These are phyloP conservation scores for Vaccinium vitisidaea DNA, from an alignment of 148 eudicot genomes.

Conservation along the genomic window DNA sequence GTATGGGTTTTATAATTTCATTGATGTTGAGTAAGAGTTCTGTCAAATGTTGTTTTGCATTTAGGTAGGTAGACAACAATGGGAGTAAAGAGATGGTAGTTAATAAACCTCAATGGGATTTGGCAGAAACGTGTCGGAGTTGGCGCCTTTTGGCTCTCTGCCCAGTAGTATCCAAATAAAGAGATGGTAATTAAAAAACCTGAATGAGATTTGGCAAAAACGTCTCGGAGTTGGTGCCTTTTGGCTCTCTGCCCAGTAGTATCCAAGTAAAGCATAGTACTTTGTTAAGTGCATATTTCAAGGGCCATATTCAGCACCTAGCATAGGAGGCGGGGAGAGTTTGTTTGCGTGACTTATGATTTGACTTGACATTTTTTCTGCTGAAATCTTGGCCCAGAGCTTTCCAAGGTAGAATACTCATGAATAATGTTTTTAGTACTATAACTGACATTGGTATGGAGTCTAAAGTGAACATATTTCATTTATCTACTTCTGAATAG, in stretches of 20 bases:
- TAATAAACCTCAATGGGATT: background rate
- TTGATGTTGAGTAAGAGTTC: background rate
- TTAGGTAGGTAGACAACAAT: background rate
- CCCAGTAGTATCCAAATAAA: background rate
- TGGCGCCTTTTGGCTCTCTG: background rate
- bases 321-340: background rate
- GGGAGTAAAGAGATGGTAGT: background rate
- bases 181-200: background rate
- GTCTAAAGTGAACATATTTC: background rate
- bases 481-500: constrained; percentile 5
- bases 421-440: constrained; percentile 8
- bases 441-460: background rate
- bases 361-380: background rate
- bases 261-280: background rate
- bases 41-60: background rate
- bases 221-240: background rate
- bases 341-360: background rate
- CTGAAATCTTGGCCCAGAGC: background rate
- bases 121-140: background rate
- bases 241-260: background rate
- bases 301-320: background rate
- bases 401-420: background rate
- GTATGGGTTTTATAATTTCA: background rate
- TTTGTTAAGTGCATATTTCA: background rate
- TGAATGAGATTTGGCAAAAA: background rate